phyloP scores from a whole-genome alignment of 495 filamentous ascomycete species.

The Neurospora sp. region DNA sequence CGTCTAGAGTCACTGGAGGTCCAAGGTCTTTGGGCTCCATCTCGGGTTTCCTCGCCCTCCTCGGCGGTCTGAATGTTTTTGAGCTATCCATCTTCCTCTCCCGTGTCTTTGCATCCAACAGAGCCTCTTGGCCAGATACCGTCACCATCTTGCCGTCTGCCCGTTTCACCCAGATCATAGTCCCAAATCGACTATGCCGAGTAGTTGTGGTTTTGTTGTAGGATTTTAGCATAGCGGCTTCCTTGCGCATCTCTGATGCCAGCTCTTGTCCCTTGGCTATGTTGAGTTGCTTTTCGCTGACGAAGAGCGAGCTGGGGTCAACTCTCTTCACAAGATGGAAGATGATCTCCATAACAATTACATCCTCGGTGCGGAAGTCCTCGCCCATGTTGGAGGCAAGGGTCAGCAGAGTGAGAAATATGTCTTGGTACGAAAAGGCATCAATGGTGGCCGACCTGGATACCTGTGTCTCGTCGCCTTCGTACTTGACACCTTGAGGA shows the following conservation, averaged over 20 bases:
- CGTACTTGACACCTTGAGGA: constrained; percentile 42
- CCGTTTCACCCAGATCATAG: constrained; percentile 93
- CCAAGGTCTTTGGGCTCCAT: constrained; percentile 67
- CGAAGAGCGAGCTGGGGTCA: constrained; percentile 75
- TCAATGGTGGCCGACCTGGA: constrained; percentile 81
- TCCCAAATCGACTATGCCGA: constrained; percentile 88
- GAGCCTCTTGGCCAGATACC: constrained; percentile 75
- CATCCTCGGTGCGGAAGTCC: constrained; percentile 82
- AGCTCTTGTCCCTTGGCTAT: constrained; percentile 65
- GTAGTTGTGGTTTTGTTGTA: constrained; percentile 75
- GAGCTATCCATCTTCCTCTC: constrained; percentile 78
- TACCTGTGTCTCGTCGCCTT: constrained; percentile 76
- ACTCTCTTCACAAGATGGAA: constrained; percentile 90
- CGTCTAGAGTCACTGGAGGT: constrained; percentile 54
- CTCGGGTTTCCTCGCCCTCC: constrained; percentile 50
- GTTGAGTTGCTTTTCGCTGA: constrained; percentile 60
- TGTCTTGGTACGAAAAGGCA: constrained; percentile 81
- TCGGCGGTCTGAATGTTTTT: constrained; percentile 84
- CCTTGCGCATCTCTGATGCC: constrained; percentile 59
- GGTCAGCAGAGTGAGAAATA: constrained; percentile 72
- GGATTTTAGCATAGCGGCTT: constrained; percentile 66
- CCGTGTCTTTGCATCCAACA: constrained; percentile 63
- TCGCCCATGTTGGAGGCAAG: constrained; percentile 84
- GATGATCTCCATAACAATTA: constrained; percentile 75
- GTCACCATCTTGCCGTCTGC: constrained; percentile 73